Percentiles rank a stretch among this genome's conserved stretches.
phyloP scores from a whole-genome alignment of 2,329 filamentous ascomycete genomes.

The Alternaria infectoria region DNA sequence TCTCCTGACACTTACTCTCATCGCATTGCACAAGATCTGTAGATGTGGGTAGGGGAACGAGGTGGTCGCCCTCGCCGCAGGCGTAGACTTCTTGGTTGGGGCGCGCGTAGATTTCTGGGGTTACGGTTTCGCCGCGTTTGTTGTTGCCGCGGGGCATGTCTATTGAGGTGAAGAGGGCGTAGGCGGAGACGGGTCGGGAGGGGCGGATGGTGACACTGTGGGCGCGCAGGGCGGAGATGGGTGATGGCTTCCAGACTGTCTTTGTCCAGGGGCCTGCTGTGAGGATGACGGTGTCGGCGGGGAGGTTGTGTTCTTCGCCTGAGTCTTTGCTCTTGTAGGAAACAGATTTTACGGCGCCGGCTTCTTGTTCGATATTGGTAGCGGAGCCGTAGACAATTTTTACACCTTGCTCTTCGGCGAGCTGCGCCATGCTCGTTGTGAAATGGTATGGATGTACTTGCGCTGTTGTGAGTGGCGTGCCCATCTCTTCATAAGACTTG shows the following conservation, averaged over 20 bases:
- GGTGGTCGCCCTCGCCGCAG: conserved; percentile 85
- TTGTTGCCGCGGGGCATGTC: conserved; percentile 65
- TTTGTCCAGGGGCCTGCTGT: conserved; percentile 69
- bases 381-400: conserved; percentile 72
- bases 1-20: conserved; percentile 78
- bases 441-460: conserved; percentile 95
- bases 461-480: conserved; percentile 77
- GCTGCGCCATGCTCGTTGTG: conserved; percentile 78
- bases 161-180: conserved; percentile 88
- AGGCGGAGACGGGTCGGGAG: conserved; percentile 67
- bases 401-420: conserved; percentile 68
- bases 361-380: conserved; percentile 66
- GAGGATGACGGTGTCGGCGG: conserved; percentile 64
- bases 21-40: conserved; percentile 80
- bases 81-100: conserved; percentile 91
- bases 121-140: conserved; percentile 60
- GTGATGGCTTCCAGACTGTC: conserved; percentile 59
- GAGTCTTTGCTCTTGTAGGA: conserved; percentile 63
- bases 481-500: conserved; percentile 81
- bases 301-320: conserved; percentile 55
- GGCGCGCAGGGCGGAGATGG: conserved; percentile 66
- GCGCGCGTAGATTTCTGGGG: conserved; percentile 92
- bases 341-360: conserved; percentile 67
- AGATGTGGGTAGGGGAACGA: conserved; percentile 75
- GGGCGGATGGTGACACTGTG: conserved; percentile 69